Conservation (phyloP, 108 stramenopile genomes). For the Cyclotella sp. region DNA sequence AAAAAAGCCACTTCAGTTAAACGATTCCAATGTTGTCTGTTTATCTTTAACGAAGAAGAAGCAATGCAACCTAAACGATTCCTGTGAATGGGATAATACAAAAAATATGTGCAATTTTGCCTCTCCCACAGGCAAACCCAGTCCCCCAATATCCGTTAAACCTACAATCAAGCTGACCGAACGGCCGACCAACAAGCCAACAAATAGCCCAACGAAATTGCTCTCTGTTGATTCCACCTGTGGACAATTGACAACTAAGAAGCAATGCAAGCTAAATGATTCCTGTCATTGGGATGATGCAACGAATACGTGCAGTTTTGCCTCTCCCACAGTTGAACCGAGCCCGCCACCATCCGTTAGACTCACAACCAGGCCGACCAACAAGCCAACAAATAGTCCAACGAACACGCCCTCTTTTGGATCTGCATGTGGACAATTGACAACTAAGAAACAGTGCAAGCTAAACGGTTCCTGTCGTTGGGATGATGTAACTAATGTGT, state of each 20-base stretch:
- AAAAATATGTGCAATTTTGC: not conserved
- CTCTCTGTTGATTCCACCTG: not conserved
- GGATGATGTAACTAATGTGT: not conserved
- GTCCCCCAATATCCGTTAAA: too few relatives aligned
- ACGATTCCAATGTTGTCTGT: not conserved
- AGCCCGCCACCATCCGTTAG: not conserved
- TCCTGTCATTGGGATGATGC: not conserved
- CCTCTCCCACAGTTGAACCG: not conserved
- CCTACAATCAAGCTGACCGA: too few relatives aligned
- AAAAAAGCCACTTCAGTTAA: not conserved
- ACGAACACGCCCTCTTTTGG: not conserved
- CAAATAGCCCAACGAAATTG: not conserved
- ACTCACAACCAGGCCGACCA: not conserved
- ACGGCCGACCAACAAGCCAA: not conserved
- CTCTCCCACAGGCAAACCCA: not conserved
- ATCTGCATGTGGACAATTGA: not conserved
- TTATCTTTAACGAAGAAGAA: not conserved
- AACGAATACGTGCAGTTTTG: not conserved
- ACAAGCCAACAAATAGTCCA: not conserved
- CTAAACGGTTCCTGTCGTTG: not conserved
- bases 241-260: not conserved
- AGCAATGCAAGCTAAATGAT: not conserved
- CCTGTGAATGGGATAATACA: not conserved
- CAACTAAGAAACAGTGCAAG: slow-evolving; percentile 3
- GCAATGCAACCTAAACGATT: not conserved